Conservation (phyloP, 2,329 filamentous ascomycete genomes). For the Lojkania enalia region DNA sequence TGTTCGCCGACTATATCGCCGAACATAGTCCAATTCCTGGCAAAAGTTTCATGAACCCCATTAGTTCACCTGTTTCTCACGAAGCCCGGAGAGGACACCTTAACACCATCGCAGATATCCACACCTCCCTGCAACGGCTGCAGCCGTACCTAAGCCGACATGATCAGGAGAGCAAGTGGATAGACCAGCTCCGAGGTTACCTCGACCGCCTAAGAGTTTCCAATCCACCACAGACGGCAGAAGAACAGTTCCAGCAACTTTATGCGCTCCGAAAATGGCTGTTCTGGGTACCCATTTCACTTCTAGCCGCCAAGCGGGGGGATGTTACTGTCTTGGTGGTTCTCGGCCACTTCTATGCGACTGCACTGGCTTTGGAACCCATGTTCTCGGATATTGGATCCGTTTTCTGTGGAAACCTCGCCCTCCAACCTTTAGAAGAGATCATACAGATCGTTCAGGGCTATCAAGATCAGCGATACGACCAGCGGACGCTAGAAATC, state of each 20-base stretch:
- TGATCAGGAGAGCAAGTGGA: constrained; percentile 53
- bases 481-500: constrained; percentile 48
- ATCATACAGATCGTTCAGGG: constrained; percentile 74
- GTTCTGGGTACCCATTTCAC: constrained; percentile 89
- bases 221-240: constrained; percentile 56
- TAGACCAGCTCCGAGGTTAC: constrained; percentile 53
- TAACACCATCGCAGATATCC: constrained; percentile 44
- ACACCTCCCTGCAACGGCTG: constrained; percentile 49
- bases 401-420: constrained; percentile 71
- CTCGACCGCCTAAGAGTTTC: constrained; percentile 50
- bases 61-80: constrained; percentile 66
- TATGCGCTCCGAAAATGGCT: constrained; percentile 89
- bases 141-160: constrained; percentile 49
- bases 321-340: constrained; percentile 80
- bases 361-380: constrained; percentile 83
- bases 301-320: constrained; percentile 74
- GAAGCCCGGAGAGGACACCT: constrained; percentile 60
- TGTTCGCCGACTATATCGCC: constrained; percentile 79
- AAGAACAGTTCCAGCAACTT: constrained; percentile 86
- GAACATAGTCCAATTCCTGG: constrained; percentile 61
- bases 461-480: constrained; percentile 45
- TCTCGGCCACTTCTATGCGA: constrained; percentile 88
- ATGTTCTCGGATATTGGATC: constrained; percentile 90
- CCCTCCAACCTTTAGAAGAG: constrained; percentile 80
- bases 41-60: constrained; percentile 60